Conservation (phyloP, 441 rosid species). For the Corymbia calophylla region DNA sequence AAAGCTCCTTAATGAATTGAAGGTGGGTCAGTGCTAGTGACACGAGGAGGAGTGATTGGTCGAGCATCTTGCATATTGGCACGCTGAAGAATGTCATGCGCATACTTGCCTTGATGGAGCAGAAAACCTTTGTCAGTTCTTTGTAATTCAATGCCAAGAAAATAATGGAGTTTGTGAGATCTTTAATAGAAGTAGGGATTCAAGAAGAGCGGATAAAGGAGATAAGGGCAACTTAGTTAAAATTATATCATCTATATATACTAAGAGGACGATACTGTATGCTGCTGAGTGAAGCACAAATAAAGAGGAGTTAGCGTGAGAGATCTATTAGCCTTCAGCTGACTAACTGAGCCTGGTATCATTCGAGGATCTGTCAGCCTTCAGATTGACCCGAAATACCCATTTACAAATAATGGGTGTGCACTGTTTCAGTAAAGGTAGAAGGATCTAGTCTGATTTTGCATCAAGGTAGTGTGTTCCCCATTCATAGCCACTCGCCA, state of each 20-base stretch:
- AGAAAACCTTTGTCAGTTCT: background rate
- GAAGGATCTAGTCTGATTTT: no score
- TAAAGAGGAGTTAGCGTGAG: fast-evolving
- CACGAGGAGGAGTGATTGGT: background rate
- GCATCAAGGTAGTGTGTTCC: no score
- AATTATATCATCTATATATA: no score
- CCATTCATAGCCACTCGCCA: no score
- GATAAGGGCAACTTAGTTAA: fast-evolving
- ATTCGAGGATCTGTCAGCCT: fast-evolving
- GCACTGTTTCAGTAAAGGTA: no score
- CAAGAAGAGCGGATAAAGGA: fast-evolving
- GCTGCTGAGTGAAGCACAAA: background rate
- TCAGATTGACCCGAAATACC: no score
- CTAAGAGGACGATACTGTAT: no score
- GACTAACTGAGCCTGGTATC: no score
- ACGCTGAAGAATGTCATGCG: background rate
- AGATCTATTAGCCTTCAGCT: fast-evolving
- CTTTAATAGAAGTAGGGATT: background rate
- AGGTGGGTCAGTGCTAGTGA: fast-evolving
- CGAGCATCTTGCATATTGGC: background rate
- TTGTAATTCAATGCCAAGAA: background rate
- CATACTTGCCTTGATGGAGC: background rate
- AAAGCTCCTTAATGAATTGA: background rate
- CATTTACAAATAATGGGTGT: no score
- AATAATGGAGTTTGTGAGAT: background rate